These are phyloP conservation scores for Mercurialis annua DNA, from an alignment of 345 rosid species.

Conservation along the genomic window DNA sequence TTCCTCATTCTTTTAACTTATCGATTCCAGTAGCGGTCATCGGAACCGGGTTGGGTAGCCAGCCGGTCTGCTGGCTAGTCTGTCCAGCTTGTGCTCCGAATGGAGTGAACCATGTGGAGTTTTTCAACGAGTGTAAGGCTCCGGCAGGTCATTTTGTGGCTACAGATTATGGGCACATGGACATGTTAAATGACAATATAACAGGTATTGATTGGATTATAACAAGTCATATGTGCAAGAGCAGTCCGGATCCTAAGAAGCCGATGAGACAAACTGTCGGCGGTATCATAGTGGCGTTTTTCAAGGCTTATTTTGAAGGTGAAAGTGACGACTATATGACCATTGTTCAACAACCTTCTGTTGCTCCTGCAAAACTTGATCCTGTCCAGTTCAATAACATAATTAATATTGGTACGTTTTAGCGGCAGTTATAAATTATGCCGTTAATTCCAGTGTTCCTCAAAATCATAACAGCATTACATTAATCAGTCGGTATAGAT, in stretches of 20 bases:
- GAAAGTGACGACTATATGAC: conserved; percentile 11
- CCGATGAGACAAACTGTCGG: conserved; percentile 34
- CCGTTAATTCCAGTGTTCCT: too few species aligned
- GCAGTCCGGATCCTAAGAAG: conserved; percentile 16
- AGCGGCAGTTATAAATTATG: too few species aligned
- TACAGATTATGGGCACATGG: conserved; percentile 41
- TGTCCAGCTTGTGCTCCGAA: conserved; percentile 29
- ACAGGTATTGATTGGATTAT: not conserved
- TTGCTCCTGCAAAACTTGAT: conserved; percentile 28
- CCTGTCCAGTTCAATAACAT: conserved; percentile 9
- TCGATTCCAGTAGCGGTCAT: conserved; percentile 28
- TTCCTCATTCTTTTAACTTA: conserved; percentile 23
- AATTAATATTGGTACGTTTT: too few species aligned
- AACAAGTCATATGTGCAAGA: conserved; percentile 11
- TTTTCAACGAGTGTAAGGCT: conserved; percentile 31
- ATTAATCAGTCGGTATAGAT: too few species aligned
- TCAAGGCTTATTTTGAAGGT: conserved; percentile 22
- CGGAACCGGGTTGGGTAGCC: conserved; percentile 31
- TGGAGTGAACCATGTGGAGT: conserved; percentile 28
- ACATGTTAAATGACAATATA: conserved; percentile 31
- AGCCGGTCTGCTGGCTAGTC: not conserved
- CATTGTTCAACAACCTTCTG: conserved; percentile 20
- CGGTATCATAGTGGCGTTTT: conserved; percentile 40
- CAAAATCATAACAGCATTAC: too few species aligned
- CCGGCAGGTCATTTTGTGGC: conserved; percentile 35